Base-by-base conservation (phyloP, 345 rosid species). In the Trapa bicornis region DNA sequence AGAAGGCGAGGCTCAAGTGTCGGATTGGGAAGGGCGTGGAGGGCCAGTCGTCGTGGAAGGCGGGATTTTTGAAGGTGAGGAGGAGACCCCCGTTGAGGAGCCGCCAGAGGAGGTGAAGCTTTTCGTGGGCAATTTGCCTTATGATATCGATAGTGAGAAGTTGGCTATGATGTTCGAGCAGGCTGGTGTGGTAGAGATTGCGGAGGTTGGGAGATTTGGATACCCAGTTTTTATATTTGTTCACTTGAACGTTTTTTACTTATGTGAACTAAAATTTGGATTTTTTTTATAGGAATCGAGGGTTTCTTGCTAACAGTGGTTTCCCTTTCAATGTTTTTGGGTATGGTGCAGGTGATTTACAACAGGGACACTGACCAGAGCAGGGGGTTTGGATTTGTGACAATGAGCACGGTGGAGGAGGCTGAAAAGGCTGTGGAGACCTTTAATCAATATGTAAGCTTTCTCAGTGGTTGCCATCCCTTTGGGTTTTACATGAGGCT, bases 301-400 rank as follows among this genome's bases (percentile, higher is more conserved):
- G 7, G 43, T 41, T 47, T 47, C 53, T 47, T 45, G 36, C 39
- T 3, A 52, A 64, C 53, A 1, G n/a, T 6, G 32, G 45, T 71
- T 57, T 36, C 5, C 10, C 12, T 22, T 29, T 11, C 37, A 9
- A 38, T 71, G 1, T 41, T 41, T 22, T 41, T 4, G 43, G 43
- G 43, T 65, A 5, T 35, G 48, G 43, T 77, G 70, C 76, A 93
- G 98, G 92, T 93, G 71, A 84, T 90, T 67, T 90, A 87, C 79
- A 85, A 93, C 68, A 84, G 86, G 71, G 91, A 87, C 64, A 93
- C 89, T 9, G 94, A 93, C 67, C 85, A 78, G 72, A 94, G 99
- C 65, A 87, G 99, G 32, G 99, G 99, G 33, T 94, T 94, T 67
- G 99, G 99, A 47, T 94, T 94, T 17, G 97, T 94, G 76, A 87